These are phyloP conservation scores for Scutellaria baicalensis DNA, from an alignment of 257 asterid genomes.

Conservation along the genomic window DNA sequence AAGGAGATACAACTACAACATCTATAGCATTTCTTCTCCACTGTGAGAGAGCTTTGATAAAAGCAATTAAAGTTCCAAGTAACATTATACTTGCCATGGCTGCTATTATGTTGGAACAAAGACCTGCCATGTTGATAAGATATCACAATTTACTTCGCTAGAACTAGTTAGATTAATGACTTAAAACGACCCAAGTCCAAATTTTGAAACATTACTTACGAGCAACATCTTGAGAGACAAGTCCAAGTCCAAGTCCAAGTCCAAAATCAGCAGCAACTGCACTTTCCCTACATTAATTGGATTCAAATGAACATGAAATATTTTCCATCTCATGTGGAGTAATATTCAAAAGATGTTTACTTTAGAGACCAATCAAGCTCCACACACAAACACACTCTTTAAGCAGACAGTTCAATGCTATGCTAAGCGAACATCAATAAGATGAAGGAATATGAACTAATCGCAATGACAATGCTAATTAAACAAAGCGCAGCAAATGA, in stretches of 20 bases:
- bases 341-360: slow-evolving; percentile 2
- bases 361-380: not conserved
- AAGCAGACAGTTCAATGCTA: not conserved
- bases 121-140: slow-evolving; percentile 36
- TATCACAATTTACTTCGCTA: not conserved
- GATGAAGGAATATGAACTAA: not conserved
- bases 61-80: slow-evolving; percentile 53
- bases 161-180: not conserved
- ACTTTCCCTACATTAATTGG: slow-evolving; percentile 40
- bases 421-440: not conserved
- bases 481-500: slow-evolving; percentile 8
- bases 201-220: slow-evolving; percentile 42
- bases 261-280: slow-evolving; percentile 26
- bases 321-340: not conserved
- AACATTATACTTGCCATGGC: slow-evolving; percentile 36
- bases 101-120: slow-evolving; percentile 40
- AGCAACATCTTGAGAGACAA: slow-evolving; percentile 42
- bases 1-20: slow-evolving; percentile 39
- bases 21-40: slow-evolving; percentile 50
- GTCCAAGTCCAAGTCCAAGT: slow-evolving; percentile 6
- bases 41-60: slow-evolving; percentile 46
- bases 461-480: not conserved
- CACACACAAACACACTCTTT: not conserved
- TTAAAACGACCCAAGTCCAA: not conserved
- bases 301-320: slow-evolving; percentile 7